Evolutionary conservation across 1,284 basidiomycete genomes (phyloP).

Genomic region (Stereum hirsutum): DNA sequence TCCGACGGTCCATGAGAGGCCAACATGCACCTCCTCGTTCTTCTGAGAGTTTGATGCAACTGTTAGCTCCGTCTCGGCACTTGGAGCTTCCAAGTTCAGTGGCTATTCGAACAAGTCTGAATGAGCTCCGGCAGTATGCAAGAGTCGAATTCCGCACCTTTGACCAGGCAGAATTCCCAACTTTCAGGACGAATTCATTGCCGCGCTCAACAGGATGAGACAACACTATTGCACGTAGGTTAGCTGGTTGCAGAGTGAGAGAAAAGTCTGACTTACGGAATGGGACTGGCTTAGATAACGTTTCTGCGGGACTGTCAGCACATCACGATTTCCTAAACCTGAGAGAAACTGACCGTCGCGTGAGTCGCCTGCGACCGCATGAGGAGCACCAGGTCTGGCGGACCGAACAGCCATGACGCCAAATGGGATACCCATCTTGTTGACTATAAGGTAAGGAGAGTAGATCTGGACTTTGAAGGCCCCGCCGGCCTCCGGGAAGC

Average conservation of each 20-base stretch:
- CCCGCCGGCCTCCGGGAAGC: slow-evolving; percentile 90
- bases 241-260: slow-evolving; percentile 18
- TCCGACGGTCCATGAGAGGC: slow-evolving; percentile 90
- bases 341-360: slow-evolving; percentile 33
- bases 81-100: slow-evolving; percentile 88
- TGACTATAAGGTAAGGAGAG: slow-evolving; percentile 86
- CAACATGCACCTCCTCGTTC: slow-evolving; percentile 79
- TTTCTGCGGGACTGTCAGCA: slow-evolving; percentile 28
- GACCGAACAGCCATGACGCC: slow-evolving; percentile 62
- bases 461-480: slow-evolving; percentile 98
- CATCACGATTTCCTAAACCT: slow-evolving; percentile 1
- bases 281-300: slow-evolving; percentile 52
- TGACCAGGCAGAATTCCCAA: slow-evolving; percentile 91
- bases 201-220: slow-evolving; percentile 80
- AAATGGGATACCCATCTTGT: slow-evolving; percentile 90
- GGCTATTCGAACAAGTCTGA: slow-evolving; percentile 40
- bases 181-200: slow-evolving; percentile 78
- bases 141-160: no score
- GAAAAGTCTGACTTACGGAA: slow-evolving; percentile 52
- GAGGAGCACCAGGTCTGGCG: slow-evolving; percentile 61
- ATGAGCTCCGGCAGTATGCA: no score
- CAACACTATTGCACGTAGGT: slow-evolving; percentile 55
- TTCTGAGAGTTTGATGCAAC: slow-evolving; percentile 62
- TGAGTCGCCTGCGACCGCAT: slow-evolving; percentile 81
- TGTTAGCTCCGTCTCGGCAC: slow-evolving; percentile 82